Conservation (phyloP, 163 green algal genomes). For the Trebouxiophyceae sp. region DNA sequence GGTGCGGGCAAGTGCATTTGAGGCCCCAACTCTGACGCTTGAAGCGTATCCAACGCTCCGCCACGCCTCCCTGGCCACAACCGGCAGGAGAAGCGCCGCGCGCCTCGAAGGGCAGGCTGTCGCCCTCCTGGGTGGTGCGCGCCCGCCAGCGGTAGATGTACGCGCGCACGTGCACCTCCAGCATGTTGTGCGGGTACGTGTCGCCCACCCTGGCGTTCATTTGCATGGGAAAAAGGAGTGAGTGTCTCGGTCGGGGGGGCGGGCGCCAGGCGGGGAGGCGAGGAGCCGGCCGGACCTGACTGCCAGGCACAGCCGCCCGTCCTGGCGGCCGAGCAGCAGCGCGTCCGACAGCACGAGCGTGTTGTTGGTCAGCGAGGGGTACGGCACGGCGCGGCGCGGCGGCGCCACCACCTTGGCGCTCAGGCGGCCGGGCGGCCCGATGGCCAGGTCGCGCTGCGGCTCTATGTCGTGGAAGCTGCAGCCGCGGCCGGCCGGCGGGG, state of each 20-base stretch:
- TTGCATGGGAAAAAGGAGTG: not conserved
- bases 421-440: conserved; percentile 35
- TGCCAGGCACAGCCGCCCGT: conserved; percentile 42
- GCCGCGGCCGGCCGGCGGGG: too few relatives aligned
- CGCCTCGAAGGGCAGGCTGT: conserved; percentile 26
- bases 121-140: conserved; percentile 22
- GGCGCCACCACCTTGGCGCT: conserved; percentile 38
- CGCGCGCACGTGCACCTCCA: conserved; percentile 48
- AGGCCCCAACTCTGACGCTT: too few relatives aligned
- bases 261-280: not conserved
- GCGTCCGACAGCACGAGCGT: conserved; percentile 67
- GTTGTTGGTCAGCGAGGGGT: conserved; percentile 62
- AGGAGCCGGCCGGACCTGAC: conserved; percentile 22
- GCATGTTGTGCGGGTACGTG: conserved; percentile 65
- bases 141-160: conserved; percentile 72
- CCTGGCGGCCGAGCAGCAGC: conserved; percentile 23
- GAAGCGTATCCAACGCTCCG: too few relatives aligned
- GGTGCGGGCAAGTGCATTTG: too few relatives aligned
- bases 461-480: conserved; percentile 78
- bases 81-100: too few relatives aligned
- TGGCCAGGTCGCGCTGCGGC: conserved; percentile 49
- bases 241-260: too few relatives aligned
- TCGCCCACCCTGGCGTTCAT: conserved; percentile 53
- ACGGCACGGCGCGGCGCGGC: conserved; percentile 41
- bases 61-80: too few relatives aligned